Base-by-base conservation (phyloP, 177 flowering plant species). In the Vitis hybrid region DNA sequence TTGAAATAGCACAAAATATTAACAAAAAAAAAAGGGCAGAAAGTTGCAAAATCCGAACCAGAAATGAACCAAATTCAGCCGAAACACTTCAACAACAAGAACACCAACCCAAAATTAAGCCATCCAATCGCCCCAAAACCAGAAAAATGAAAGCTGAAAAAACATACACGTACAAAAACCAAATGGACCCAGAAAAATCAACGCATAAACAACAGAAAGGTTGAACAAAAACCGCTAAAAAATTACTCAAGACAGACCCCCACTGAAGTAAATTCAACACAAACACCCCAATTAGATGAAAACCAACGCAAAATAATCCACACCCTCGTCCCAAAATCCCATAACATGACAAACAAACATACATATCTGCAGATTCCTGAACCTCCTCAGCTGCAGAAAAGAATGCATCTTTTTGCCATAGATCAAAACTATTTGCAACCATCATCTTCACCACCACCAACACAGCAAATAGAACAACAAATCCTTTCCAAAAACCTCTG, bases 361-460 rank as follows among this genome's bases (percentile, higher is more conserved):
- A 93, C 98, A 80, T 74, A 68, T 93, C 98, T 15, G 93, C 90
- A 7, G 98, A 93, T 75, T 87, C 84, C 76, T 92, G 96, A 62
- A 92, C 96, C 76, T 89, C 92, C 82, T 92, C 97, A 7, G 96
- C 97, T 4, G 94, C 97, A 32, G 96, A 83, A 75, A 93, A 93
- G 81, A 92, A 92, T 57, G 82, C 79, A 51, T 93, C 98, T 65
- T 87, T 91, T 72, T 81, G 84, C 98, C 98, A 93, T 61, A 86
- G 74, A 86, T 91, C 96, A 70, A 93, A 93, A 69, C 88, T 84
- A 74, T 82, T 88, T 0, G 87, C 88, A 6, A 87, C 89, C 87
- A 87, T 59, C 93, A 85, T 90, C 77, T 79, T 81, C 56, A 46
- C 57, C 66, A 30, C 32, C 62, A 48, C 63, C 74, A 12, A 2